Percentiles rank a stretch among this genome's conserved stretches.
Evolutionary conservation across 1,284 basidiomycete genomes (phyloP).

Genomic region (Taiwanofungus camphoratus): DNA sequence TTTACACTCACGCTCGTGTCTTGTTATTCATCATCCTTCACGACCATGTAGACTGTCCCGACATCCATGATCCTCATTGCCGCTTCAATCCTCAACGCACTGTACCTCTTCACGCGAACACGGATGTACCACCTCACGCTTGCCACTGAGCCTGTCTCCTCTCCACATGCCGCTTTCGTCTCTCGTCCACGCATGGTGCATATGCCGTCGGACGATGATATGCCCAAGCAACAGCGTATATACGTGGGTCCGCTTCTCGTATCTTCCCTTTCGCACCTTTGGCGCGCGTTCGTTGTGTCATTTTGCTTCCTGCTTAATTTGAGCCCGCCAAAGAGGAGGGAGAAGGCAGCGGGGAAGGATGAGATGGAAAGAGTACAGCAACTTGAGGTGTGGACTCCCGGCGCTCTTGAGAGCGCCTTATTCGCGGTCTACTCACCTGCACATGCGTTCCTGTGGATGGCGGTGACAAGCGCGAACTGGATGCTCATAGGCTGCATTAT

Average conservation of each 20-base stretch:
- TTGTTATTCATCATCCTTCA: neutral
- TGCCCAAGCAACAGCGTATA: slow-evolving; percentile 38
- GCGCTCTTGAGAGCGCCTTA: slow-evolving; percentile 61
- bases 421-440: slow-evolving; percentile 75
- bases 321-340: slow-evolving; percentile 41
- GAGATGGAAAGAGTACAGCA: slow-evolving; percentile 49
- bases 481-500: slow-evolving; percentile 62
- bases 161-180: slow-evolving; percentile 64
- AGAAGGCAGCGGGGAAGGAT: slow-evolving; percentile 31
- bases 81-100: slow-evolving; percentile 47
- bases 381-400: slow-evolving; percentile 73
- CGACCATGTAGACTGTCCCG: slow-evolving; percentile 61
- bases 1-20: neutral
- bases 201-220: slow-evolving; percentile 12
- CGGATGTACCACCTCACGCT: slow-evolving; percentile 62
- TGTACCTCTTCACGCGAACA: slow-evolving; percentile 63
- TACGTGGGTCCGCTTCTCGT: slow-evolving; percentile 23
- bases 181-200: slow-evolving; percentile 28
- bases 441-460: slow-evolving; percentile 68
- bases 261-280: slow-evolving; percentile 30
- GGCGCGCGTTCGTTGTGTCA: slow-evolving; percentile 46
- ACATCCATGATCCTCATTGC: slow-evolving; percentile 48
- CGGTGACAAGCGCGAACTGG: slow-evolving; percentile 68
- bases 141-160: slow-evolving; percentile 54
- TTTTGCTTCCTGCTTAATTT: slow-evolving; percentile 67